A percentile compares a stretch with the other conserved stretches of the same genome.
phyloP scores from a whole-genome alignment of 2,329 filamentous ascomycete species.

The Basipetospora chlamydospora region DNA sequence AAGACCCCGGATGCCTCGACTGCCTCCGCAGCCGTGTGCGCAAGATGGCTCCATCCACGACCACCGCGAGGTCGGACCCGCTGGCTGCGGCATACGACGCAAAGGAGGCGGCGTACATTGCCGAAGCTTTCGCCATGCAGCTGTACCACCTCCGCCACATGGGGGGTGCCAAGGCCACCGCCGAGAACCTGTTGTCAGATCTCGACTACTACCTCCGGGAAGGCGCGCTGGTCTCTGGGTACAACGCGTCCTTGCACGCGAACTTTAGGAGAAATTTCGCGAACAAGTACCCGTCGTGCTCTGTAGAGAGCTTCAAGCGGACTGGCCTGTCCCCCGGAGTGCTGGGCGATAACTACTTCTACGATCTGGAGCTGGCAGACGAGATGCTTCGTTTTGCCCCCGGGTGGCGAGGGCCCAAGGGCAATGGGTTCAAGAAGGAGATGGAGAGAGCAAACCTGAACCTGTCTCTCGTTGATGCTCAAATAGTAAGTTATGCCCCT shows the following conservation, averaged over 20 bases:
- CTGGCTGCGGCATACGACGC: slow-evolving; percentile 47
- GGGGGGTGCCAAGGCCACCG: slow-evolving; percentile 48
- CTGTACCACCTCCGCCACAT: slow-evolving; percentile 73
- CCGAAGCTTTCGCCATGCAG: slow-evolving; percentile 82
- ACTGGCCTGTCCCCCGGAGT: slow-evolving; percentile 50
- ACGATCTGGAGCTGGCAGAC: slow-evolving; percentile 62
- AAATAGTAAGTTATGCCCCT: slow-evolving; percentile 65
- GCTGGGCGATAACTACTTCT: slow-evolving; percentile 69
- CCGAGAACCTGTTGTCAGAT: slow-evolving; percentile 58
- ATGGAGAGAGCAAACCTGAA: slow-evolving; percentile 82
- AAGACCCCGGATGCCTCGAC: slow-evolving; percentile 58
- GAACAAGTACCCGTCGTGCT: slow-evolving; percentile 58
- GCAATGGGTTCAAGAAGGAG: slow-evolving; percentile 66
- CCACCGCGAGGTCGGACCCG: slow-evolving; percentile 39
- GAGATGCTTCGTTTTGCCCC: slow-evolving; percentile 63
- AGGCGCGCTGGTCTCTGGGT: slow-evolving; percentile 63
- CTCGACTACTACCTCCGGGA: slow-evolving; percentile 68
- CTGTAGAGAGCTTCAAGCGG: slow-evolving; percentile 66
- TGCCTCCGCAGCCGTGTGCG: slow-evolving; percentile 58
- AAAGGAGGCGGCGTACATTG: slow-evolving; percentile 64
- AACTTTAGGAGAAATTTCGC: slow-evolving; percentile 80
- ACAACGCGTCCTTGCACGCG: slow-evolving; percentile 74
- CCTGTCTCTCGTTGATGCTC: slow-evolving; percentile 79
- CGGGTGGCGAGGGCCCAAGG: slow-evolving; percentile 56
- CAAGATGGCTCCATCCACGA: slow-evolving; percentile 34